phyloP scores from a whole-genome alignment of 805 yeast species.

The Cyberlindnera mycetangii region DNA sequence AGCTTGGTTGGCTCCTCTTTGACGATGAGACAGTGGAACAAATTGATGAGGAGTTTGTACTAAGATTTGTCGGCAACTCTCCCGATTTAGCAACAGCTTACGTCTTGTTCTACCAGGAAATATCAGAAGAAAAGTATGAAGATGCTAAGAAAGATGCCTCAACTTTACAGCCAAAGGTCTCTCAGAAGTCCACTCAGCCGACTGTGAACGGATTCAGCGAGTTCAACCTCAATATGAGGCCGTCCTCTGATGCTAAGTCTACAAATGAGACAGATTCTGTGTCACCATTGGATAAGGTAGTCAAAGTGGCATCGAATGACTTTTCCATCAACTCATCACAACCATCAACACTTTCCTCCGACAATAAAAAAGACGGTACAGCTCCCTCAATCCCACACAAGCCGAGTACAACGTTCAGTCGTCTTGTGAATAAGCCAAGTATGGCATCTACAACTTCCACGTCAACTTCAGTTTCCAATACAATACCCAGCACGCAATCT shows the following conservation, averaged over 20 bases:
- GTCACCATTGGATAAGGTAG: constrained; percentile 22
- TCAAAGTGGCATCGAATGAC: constrained; percentile 16
- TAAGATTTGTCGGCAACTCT: constrained; percentile 83
- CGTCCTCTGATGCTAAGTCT: constrained; percentile 1
- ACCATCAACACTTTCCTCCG: constrained; percentile 20
- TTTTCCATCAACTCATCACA: constrained; percentile 19
- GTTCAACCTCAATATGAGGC: constrained; percentile 15
- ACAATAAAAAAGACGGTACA: not conserved
- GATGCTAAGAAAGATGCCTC: not conserved
- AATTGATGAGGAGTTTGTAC: constrained; percentile 78
- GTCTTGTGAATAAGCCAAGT: constrained; percentile 8
- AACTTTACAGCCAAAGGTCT: not conserved
- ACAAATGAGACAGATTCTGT: constrained; percentile 8
- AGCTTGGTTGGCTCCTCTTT: constrained; percentile 84
- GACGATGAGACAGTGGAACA: constrained; percentile 95
- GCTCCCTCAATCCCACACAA: not conserved
- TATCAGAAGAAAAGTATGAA: constrained; percentile 37
- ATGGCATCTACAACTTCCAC: not conserved
- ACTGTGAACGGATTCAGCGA: constrained; percentile 11
- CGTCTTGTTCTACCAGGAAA: constrained; percentile 74
- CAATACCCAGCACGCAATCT: too few species aligned
- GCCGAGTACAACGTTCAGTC: constrained; percentile 5
- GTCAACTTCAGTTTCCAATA: too few species aligned
- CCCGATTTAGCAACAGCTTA: constrained; percentile 91
- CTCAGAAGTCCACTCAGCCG: not conserved